A percentile compares a stretch with the other conserved stretches of the same genome.
Evolutionary conservation across 192 early-diverging fungal species (phyloP).

Genomic region (Podila verticillata): DNA sequence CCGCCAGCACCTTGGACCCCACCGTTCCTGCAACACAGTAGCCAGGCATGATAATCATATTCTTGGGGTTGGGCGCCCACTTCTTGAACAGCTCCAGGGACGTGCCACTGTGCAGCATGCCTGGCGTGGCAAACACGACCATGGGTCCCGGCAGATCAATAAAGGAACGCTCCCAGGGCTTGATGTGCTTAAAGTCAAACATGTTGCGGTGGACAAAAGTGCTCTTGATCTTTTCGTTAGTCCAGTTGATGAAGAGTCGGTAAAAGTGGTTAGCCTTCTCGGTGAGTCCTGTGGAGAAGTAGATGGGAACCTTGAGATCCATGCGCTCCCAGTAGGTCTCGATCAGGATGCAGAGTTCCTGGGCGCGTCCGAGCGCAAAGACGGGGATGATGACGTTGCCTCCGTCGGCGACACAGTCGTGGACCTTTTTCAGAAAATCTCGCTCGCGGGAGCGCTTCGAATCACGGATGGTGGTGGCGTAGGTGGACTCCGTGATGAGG

Average conservation of each 20-base stretch:
- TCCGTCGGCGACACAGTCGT: conserved; percentile 76
- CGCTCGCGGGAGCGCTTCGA: conserved; percentile 93
- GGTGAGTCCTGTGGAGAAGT: conserved; percentile 95
- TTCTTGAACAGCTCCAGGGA: conserved; percentile 95
- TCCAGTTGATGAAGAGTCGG: conserved; percentile 98
- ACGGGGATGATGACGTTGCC: conserved; percentile 96
- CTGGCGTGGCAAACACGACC: conserved; percentile 97
- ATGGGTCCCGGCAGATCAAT: conserved; percentile 87
- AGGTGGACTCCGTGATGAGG: conserved; percentile 96
- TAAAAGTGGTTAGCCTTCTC: conserved; percentile 96
- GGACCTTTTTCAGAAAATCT: conserved; percentile 92
- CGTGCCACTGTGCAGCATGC: conserved; percentile 98
- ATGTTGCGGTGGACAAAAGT: conserved; percentile 94
- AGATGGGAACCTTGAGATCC: conserved; percentile 89
- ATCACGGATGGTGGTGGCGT: conserved; percentile 95
- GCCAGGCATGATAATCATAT: conserved; percentile 98
- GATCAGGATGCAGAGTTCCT: conserved; percentile 96
- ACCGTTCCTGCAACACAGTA: conserved; percentile 98
- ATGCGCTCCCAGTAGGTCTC: conserved; percentile 97
- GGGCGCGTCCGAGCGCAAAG: conserved; percentile 98
- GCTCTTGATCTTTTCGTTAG: conserved; percentile 95
- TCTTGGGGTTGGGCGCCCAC: conserved; percentile 91
- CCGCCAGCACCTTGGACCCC: conserved; percentile 91
- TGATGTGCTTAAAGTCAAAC: conserved; percentile 97
- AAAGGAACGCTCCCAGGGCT: conserved; percentile 78